Conservation (phyloP, 345 rosid species). For the Lenwebbia sp. region DNA sequence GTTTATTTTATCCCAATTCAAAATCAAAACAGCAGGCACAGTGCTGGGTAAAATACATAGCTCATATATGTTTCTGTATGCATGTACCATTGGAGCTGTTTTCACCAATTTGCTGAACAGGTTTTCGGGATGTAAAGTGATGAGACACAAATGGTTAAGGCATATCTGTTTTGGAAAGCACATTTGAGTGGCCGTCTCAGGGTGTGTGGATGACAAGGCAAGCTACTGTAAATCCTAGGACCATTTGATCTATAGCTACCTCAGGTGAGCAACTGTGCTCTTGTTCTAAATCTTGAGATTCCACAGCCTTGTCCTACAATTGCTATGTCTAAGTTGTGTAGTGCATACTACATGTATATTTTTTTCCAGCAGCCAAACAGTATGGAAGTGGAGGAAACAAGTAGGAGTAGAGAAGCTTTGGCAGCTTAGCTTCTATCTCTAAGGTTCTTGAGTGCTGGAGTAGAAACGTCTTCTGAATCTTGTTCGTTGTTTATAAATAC, state of each 20-base stretch:
- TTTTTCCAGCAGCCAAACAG: neutral
- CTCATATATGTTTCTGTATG: neutral
- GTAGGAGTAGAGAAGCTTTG: neutral
- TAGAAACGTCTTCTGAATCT: neutral
- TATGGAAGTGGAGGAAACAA: neutral
- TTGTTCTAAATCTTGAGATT: neutral
- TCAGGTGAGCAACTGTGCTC: neutral
- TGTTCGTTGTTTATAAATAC: neutral
- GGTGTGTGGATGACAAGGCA: neutral
- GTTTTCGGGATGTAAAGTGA: neutral
- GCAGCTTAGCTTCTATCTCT: neutral
- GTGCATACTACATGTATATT: neutral
- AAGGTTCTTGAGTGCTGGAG: neutral
- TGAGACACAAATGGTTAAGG: neutral
- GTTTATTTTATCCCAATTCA: neutral
- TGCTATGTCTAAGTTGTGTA: neutral
- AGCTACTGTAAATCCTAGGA: neutral
- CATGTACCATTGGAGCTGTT: neutral
- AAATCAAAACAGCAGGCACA: neutral
- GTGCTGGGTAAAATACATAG: neutral
- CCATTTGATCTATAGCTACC: neutral
- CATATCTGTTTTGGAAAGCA: neutral
- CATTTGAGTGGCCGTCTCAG: neutral
- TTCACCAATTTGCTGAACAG: neutral
- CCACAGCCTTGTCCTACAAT: neutral